phyloP scores from a whole-genome alignment of 1,284 basidiomycete genomes.

The Ceratorhiza oryzae-sativae region DNA sequence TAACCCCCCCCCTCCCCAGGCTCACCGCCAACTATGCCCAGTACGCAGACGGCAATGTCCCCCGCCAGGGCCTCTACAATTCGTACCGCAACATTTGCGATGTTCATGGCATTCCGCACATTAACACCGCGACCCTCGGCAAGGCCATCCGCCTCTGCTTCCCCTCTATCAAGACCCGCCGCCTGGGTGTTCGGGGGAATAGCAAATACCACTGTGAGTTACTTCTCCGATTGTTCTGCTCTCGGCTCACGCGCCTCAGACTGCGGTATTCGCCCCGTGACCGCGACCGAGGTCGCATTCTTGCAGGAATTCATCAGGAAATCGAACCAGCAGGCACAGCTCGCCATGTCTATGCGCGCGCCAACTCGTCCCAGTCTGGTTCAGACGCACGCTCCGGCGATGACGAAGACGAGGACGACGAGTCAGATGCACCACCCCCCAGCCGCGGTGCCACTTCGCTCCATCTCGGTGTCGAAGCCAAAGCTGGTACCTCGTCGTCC shows the following conservation, averaged over 20 bases:
- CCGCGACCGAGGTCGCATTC: conserved; percentile 86
- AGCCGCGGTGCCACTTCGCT: conserved; percentile 20
- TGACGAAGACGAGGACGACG: conserved; percentile 76
- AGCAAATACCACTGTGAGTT: conserved; percentile 89
- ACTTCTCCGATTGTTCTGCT: conserved; percentile 46
- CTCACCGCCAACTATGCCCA: conserved; percentile 85
- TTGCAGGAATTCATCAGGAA: conserved; percentile 89
- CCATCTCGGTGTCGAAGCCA: conserved; percentile 30
- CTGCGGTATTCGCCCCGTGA: conserved; percentile 88
- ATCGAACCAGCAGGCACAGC: conserved; percentile 62
- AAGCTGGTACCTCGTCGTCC: conserved; percentile 20
- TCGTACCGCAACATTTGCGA: conserved; percentile 90
- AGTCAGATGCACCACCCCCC: conserved; percentile 25
- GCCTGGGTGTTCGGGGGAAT: conserved; percentile 88
- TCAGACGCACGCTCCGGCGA: conserved; percentile 67
- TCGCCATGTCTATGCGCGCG: conserved; percentile 37
- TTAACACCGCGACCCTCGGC: conserved; percentile 92
- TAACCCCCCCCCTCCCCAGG: conserved; percentile 56
- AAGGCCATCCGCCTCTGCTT: conserved; percentile 93
- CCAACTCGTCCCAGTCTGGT: conserved; percentile 52
- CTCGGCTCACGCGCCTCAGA: conserved; percentile 58
- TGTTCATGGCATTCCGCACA: conserved; percentile 87
- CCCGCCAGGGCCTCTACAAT: conserved; percentile 86
- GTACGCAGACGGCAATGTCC: conserved; percentile 89
- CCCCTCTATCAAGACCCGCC: conserved; percentile 91